Evolutionary conservation across 495 filamentous ascomycete species (phyloP), one percentile per base, ranked within the genome.

Genomic region (Lindgomyces ingoldianus): DNA sequence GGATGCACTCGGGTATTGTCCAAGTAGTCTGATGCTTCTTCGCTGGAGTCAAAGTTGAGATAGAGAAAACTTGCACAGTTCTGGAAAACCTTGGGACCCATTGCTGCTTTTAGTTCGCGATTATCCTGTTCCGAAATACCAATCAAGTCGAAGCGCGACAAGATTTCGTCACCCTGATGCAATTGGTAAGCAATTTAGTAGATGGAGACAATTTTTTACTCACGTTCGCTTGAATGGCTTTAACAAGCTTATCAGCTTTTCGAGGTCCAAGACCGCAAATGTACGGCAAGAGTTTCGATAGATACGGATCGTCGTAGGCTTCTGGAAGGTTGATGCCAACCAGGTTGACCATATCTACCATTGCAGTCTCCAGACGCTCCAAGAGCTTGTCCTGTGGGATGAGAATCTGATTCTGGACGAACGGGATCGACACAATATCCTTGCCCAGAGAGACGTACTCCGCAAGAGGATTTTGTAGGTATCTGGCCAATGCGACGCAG

Each of bases 271-370:
- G 82, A 60, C 94, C 94, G 68, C 89, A 93, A 24, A 98, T 85
- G 70, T 93, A 98, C 10, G 91, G 94, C 11, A 98, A 81, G 6
- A 98, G 82, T 64, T 91, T 92, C 29, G 91, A 91, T 3, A 87
- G 88, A 69, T 91, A 89, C 1, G 82, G 71, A 70, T 96, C 89
- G 24, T 77, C 80, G 30, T 95, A 85, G 10, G 94, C 92, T 55
- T 96, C 92, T 69, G 96, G 96, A 70, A 98, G 86, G 65, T 97
- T 89, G 21, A 98, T 92, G 62, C 94, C 94, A 57, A 91, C 89
- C 10, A 98, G 83, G 73, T 98, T 98, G 68, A 98, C 94, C 86
- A 96, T 96, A 71, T 98, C 95, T 4, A 98, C 93, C 83, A 98
- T 87, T 19, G 92, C 91, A 1, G 90, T 94, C 68, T 98, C 94